These are phyloP conservation scores for Larix kaempferi DNA, from an alignment of 75 land plant species.

Conservation along the genomic window DNA sequence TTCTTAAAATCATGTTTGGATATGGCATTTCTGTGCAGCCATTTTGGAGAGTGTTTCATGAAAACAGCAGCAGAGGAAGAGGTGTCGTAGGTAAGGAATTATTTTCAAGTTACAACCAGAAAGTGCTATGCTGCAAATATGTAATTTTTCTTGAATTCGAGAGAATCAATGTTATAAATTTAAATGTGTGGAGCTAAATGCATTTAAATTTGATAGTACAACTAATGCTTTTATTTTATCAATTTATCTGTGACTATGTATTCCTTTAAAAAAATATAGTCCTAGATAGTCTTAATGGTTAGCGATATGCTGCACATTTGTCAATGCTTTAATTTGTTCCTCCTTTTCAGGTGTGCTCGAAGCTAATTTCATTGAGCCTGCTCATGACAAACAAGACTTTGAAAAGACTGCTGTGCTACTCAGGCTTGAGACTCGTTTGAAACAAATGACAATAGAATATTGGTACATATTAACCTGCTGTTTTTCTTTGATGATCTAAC, in stretches of 20 bases:
- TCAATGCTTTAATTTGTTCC: neutral
- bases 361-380: conserved; percentile 59
- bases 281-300: neutral
- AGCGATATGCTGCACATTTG: conserved; percentile 7
- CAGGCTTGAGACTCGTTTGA: conserved; percentile 39
- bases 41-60: conserved; percentile 79
- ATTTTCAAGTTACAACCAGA: neutral
- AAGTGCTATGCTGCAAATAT: neutral
- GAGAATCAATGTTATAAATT: neutral
- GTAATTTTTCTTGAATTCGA: neutral
- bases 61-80: conserved; percentile 73
- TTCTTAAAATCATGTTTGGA: conserved; percentile 3
- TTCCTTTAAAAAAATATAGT: neutral
- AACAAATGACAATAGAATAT: conserved; percentile 45
- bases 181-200: neutral
- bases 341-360: conserved; percentile 37
- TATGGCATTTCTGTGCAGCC: conserved; percentile 52
- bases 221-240: neutral
- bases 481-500: too few relatives aligned
- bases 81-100: conserved; percentile 84
- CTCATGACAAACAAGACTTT: conserved; percentile 63
- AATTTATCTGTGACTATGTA: neutral
- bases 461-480: conserved; percentile 17
- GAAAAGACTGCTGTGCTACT: conserved; percentile 41
- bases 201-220: neutral